These are phyloP conservation scores for Ascochyta koolunga DNA, from an alignment of 2,329 filamentous ascomycete species.

Conservation along the genomic window DNA sequence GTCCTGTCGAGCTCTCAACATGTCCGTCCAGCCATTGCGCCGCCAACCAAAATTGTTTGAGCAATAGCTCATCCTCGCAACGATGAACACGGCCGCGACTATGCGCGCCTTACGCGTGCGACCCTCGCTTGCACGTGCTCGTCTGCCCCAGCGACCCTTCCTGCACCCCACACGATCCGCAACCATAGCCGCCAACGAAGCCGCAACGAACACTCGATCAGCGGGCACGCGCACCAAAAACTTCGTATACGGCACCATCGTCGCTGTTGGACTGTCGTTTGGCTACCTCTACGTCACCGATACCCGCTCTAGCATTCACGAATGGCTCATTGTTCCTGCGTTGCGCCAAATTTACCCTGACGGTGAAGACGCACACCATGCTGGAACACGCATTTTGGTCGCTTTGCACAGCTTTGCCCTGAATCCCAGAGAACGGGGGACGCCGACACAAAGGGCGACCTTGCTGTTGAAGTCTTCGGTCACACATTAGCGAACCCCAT, in stretches of 20 bases:
- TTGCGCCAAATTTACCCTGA: slow-evolving; percentile 72
- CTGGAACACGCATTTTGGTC: slow-evolving; percentile 74
- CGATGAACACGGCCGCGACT: slow-evolving; percentile 34
- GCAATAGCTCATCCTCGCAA: slow-evolving; percentile 25
- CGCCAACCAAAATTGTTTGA: slow-evolving; percentile 24
- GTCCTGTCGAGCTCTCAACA: background rate
- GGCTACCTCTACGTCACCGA: slow-evolving; percentile 61
- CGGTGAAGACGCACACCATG: slow-evolving; percentile 90
- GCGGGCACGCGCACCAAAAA: slow-evolving; percentile 55
- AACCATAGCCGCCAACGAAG: slow-evolving; percentile 34
- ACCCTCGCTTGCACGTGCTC: slow-evolving; percentile 27
- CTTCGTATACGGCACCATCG: slow-evolving; percentile 59
- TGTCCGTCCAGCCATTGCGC: slow-evolving; percentile 8
- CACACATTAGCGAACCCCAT: slow-evolving; percentile 81
- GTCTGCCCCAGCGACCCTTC: slow-evolving; percentile 22
- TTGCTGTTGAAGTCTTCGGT: slow-evolving; percentile 74
- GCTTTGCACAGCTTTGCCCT: slow-evolving; percentile 74
- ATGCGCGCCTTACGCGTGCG: slow-evolving; percentile 39
- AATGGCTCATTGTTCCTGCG: slow-evolving; percentile 62
- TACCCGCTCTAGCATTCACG: slow-evolving; percentile 60
- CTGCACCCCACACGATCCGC: slow-evolving; percentile 31
- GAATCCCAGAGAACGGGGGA: slow-evolving; percentile 82
- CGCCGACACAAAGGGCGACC: slow-evolving; percentile 58
- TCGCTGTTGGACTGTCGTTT: slow-evolving; percentile 55
- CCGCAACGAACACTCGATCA: slow-evolving; percentile 46